phyloP scores from a whole-genome alignment of 345 rosid species.

The Geranium rotundifolium region DNA sequence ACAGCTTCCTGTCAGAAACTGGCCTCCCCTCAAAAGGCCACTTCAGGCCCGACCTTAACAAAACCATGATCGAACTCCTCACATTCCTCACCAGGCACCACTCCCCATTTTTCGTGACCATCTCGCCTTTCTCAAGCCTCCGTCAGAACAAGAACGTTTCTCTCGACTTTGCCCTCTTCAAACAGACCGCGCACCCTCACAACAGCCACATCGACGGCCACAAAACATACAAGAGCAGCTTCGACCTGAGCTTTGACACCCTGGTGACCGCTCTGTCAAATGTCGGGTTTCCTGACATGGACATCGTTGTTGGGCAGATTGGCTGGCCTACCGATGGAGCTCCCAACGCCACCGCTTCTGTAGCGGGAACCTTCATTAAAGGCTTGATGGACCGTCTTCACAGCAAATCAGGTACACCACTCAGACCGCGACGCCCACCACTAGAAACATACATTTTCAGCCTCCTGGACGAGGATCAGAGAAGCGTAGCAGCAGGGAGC shows the following conservation, averaged over 20 bases:
- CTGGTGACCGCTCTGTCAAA: slow-evolving; percentile 48
- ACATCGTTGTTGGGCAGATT: slow-evolving; percentile 54
- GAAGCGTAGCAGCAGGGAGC: slow-evolving; percentile 42
- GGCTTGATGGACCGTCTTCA: slow-evolving; percentile 52
- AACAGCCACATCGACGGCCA: slow-evolving; percentile 47
- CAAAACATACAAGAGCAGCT: slow-evolving; percentile 62
- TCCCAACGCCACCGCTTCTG: slow-evolving; percentile 46
- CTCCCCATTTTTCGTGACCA: slow-evolving; percentile 60
- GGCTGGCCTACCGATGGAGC: slow-evolving; percentile 98
- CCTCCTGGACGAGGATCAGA: slow-evolving; percentile 73
- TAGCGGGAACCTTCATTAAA: slow-evolving; percentile 51
- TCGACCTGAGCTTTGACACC: slow-evolving; percentile 62
- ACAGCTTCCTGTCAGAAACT: slow-evolving; percentile 51
- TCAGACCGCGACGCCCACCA: slow-evolving; percentile 44
- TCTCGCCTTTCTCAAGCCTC: slow-evolving; percentile 52
- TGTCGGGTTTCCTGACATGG: slow-evolving; percentile 52
- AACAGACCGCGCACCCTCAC: slow-evolving; percentile 37
- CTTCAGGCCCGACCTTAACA: slow-evolving; percentile 67
- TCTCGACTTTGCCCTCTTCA: slow-evolving; percentile 60
- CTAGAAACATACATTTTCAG: slow-evolving; percentile 52
- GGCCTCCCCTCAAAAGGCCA: slow-evolving; percentile 64
- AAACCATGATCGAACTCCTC: slow-evolving; percentile 77
- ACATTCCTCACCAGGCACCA: slow-evolving; percentile 53
- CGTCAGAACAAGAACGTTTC: slow-evolving; percentile 63
- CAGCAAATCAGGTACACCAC: slow-evolving; percentile 50